Base-by-base conservation (phyloP, 805 yeast species). In the Monosporozyma unispora region DNA sequence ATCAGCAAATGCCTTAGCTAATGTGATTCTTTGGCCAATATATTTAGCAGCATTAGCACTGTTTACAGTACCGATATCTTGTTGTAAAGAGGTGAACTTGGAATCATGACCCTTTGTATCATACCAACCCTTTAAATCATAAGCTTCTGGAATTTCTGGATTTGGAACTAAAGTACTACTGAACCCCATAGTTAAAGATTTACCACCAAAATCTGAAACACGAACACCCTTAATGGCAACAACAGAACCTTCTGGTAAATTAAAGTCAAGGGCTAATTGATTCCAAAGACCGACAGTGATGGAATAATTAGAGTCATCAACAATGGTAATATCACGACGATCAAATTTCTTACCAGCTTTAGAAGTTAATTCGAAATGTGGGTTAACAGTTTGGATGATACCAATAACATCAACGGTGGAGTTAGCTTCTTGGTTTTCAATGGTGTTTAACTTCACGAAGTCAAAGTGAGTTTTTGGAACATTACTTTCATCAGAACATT, bases 311-410 rank as follows among this genome's bases (percentile, higher is more conserved):
- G 95, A 74, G 57, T 87, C 87, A 66, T 93, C 99, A 31, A 88
- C 98, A 52, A 93, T 71, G 2, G 78, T 73, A 44, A 93, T 74
- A 63, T 91, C 96, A 68, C 99, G 85, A 71, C 96, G 85, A 66
- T 89, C 93, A 66, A 84, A 91, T 1, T 91, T 87, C 62, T 87
- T 84, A 46, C 96, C 96, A 4, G 97, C 84, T 67, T 84, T 87
- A 9, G 98, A 86, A 14, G 87, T 81, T 58, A 91, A 80, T 67
- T 87, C 88, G 61, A 78, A 80, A 33, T 79, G 77, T 25, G 87
- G 90, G 49, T 79, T 80, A 33, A 91, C 87, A 27, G 79, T 81
- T 67, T 84, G 83, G 53, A 91, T 72, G 21, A 90, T 84, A 49
- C 96, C 99, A 50, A 93, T 76, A 9, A 88, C 95, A 63, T 93